Percentiles rank a stretch among this genome's conserved stretches.
Conservation (phyloP, 805 yeast species). For the Ogataea nakhonphanomensis region DNA sequence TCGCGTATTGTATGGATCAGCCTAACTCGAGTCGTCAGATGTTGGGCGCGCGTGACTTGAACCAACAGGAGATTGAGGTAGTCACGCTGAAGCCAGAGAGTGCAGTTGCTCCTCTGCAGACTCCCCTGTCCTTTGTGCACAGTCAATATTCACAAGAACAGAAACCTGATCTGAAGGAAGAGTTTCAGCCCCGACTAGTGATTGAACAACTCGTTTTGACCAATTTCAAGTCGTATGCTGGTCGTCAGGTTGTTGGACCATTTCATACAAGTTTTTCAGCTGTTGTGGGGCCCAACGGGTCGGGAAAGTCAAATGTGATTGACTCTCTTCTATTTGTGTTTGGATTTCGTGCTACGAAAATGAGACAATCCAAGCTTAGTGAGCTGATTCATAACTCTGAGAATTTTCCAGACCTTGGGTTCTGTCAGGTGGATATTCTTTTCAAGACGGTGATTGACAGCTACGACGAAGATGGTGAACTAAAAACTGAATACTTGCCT, state of each 20-base stretch:
- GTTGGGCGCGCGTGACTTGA: conserved; percentile 8
- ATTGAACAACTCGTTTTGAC: conserved; percentile 70
- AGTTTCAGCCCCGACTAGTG: conserved; percentile 52
- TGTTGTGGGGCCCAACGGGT: conserved; percentile 97
- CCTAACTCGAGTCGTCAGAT: not conserved
- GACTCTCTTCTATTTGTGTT: conserved; percentile 97
- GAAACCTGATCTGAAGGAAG: conserved; percentile 13
- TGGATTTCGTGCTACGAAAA: conserved; percentile 93
- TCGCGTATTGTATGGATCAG: conserved; percentile 10
- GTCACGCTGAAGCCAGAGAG: conserved; percentile 13
- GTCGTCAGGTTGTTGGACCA: conserved; percentile 89
- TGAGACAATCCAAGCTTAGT: conserved; percentile 93
- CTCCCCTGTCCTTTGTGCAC: conserved; percentile 4
- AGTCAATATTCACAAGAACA: conserved; percentile 12
- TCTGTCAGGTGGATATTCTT: conserved; percentile 88
- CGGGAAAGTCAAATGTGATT: conserved; percentile 96
- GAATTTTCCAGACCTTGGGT: conserved; percentile 56
- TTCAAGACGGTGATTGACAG: conserved; percentile 72
- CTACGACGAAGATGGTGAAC: conserved; percentile 19
- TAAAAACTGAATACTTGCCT: conserved; percentile 44
- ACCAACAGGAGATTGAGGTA: conserved; percentile 10
- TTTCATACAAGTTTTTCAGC: conserved; percentile 93
- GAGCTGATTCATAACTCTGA: conserved; percentile 92
- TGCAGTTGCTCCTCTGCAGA: not conserved
- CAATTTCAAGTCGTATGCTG: conserved; percentile 95